A percentile compares a stretch with the other conserved stretches of the same genome.
These are phyloP conservation scores for Paecilomyces formosus DNA, from an alignment of 2,329 filamentous ascomycete genomes.

Conservation along the genomic window DNA sequence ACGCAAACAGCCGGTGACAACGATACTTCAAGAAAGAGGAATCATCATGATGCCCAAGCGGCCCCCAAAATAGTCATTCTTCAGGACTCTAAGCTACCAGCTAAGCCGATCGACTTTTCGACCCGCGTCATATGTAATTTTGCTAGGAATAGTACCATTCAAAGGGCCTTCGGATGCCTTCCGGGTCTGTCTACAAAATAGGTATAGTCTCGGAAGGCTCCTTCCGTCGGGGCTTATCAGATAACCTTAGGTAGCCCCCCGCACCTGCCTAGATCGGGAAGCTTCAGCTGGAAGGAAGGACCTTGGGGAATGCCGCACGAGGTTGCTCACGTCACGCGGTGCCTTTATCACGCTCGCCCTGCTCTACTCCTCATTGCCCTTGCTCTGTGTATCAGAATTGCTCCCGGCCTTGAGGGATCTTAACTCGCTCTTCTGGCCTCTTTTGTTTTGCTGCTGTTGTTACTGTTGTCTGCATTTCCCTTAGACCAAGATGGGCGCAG, in stretches of 20 bases:
- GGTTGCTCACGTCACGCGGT: background rate
- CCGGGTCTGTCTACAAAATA: no score
- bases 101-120: no score
- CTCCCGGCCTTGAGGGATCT: background rate
- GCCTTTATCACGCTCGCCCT: background rate
- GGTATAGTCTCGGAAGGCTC: background rate
- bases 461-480: background rate
- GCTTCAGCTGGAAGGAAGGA: background rate
- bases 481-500: constrained; percentile 5
- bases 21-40: no score
- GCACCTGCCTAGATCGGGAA: background rate
- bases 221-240: background rate
- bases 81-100: no score
- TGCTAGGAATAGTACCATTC: no score
- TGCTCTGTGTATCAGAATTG: background rate
- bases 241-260: background rate
- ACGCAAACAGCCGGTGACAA: no score
- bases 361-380: background rate
- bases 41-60: no score
- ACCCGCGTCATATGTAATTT: no score
- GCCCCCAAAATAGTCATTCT: no score
- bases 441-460: background rate
- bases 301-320: background rate
- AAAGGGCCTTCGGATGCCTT: no score
- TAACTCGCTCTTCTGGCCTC: background rate